Evolutionary conservation across 176 grass and related monocot species (phyloP).

Genomic region (Avena insularis): DNA sequence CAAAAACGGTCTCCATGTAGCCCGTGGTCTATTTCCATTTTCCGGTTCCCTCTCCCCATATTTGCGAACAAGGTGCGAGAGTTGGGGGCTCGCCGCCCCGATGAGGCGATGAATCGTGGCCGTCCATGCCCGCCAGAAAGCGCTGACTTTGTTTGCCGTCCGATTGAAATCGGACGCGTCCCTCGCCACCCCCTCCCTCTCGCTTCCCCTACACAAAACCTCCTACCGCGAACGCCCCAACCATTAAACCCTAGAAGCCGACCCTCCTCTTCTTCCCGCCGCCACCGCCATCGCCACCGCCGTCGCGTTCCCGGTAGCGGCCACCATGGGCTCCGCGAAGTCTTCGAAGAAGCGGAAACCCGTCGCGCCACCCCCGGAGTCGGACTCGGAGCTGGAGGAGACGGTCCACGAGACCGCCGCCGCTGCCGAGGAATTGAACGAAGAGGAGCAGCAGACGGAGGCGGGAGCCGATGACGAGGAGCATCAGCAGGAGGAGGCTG

Average conservation of each 20-base stretch:
- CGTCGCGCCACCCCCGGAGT: conserved; percentile 29
- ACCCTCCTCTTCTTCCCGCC: conserved; percentile 6
- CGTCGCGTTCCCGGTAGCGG: not conserved
- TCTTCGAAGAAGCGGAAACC: conserved; percentile 52
- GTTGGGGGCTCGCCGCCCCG: no score
- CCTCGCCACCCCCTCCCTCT: not conserved
- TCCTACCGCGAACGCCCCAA: conserved; percentile 15
- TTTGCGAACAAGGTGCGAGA: no score
- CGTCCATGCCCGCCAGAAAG: not conserved
- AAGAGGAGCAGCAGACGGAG: conserved; percentile 6
- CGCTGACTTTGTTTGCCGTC: not conserved
- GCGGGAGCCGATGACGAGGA: not conserved
- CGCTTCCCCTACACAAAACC: conserved; percentile 3
- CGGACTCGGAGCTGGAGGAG: conserved; percentile 50
- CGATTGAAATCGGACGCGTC: not conserved
- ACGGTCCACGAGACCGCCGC: conserved; percentile 34
- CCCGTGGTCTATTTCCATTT: no score
- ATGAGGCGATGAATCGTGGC: not conserved
- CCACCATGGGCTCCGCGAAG: conserved; percentile 32
- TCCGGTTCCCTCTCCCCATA: no score
- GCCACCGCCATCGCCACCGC: conserved; percentile 32
- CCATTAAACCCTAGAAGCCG: conserved; percentile 31
- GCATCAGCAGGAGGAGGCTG: not conserved
- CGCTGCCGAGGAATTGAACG: not conserved
- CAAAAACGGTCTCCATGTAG: no score